These are phyloP conservation scores for Aquilaria agallochum DNA, from an alignment of 441 rosid genomes.

Conservation along the genomic window DNA sequence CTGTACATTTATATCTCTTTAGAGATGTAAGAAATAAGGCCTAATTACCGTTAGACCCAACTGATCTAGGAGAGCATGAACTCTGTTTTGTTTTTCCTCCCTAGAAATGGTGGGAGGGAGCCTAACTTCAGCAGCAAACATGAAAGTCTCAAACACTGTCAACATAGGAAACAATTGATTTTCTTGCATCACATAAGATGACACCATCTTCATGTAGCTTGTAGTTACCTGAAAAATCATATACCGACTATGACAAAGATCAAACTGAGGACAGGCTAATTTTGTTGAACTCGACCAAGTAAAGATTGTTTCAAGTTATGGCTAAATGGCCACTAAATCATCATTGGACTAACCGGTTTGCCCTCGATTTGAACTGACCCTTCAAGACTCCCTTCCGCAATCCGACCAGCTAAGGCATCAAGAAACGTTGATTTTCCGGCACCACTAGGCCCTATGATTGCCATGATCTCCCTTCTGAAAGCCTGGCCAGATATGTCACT, in stretches of 20 bases:
- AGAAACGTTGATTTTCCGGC: conserved; percentile 88
- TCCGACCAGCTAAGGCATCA: conserved; percentile 79
- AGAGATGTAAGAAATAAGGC: too few relatives aligned
- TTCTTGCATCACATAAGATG: conserved; percentile 91
- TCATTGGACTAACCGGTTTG: conserved; percentile 29
- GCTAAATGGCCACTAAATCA: neutral
- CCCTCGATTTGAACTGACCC: conserved; percentile 74
- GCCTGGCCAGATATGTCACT: conserved; percentile 80
- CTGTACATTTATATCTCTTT: neutral
- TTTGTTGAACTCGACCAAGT: too few relatives aligned
- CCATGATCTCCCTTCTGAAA: conserved; percentile 61
- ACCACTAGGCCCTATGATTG: conserved; percentile 84
- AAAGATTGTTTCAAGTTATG: too few relatives aligned
- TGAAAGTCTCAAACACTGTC: conserved; percentile 76
- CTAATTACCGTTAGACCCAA: conserved; percentile 52
- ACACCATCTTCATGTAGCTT: conserved; percentile 66
- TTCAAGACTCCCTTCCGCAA: conserved; percentile 61
- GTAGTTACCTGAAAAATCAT: conserved; percentile 41
- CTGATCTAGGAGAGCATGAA: conserved; percentile 62
- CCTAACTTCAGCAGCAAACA: conserved; percentile 83
- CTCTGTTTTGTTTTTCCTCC: conserved; percentile 63
- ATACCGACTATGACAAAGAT: neutral
- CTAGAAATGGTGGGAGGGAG: conserved; percentile 70
- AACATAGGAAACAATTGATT: conserved; percentile 78
- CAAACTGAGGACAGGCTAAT: too few relatives aligned